Evolutionary conservation across 495 filamentous ascomycete species (phyloP), one percentile per base, ranked within the genome.

Genomic region (Corynascus novoguineensis): DNA sequence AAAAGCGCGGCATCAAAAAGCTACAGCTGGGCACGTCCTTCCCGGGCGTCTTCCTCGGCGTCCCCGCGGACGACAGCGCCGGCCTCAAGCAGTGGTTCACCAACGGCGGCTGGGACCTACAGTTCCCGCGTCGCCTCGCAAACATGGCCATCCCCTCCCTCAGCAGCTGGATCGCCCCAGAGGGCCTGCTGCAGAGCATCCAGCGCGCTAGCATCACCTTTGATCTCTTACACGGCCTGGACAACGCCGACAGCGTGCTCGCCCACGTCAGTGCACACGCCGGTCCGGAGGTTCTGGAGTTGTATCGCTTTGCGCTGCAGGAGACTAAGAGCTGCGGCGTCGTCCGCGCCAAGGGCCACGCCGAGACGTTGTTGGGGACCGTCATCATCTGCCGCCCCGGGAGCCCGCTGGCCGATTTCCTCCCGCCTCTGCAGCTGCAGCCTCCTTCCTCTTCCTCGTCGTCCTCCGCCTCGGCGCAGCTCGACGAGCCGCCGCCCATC

Each of bases 11-110:
- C 4, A 76, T 89, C 61, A 86, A 85, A 64, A 80, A 86, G 34
- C 81, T 93, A 38, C 89, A 92, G 60, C 81, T 96, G 0, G 90
- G 90, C 2, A 82, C 86, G 31, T 81, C 85, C 21, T 81, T 92
- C 35, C 88, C 90, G 0, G 86, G 83, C 4, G 82, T 95, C 32
- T 95, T 87, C 62, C 80, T 87, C 5, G 90, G 90, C 0, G 87
- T 95, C 21, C 88, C 89, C 22, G 73, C 75, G 25, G 73, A 73
- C 32, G 71, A 75, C 54, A 72, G 73, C 14, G 71, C 74, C 38
- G 74, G 75, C 4, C 72, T 81, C 38, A 78, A 78, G 53, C 71
- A 75, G 28, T 85, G 82, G 82, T 84, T 78, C 50, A 65, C 71
- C 31, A 71, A 64, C 49, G 64, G 68, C 58, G 76, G 76, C 19